Conservation (phyloP, 148 eudicot genomes). For the Selenicereus undatus region DNA sequence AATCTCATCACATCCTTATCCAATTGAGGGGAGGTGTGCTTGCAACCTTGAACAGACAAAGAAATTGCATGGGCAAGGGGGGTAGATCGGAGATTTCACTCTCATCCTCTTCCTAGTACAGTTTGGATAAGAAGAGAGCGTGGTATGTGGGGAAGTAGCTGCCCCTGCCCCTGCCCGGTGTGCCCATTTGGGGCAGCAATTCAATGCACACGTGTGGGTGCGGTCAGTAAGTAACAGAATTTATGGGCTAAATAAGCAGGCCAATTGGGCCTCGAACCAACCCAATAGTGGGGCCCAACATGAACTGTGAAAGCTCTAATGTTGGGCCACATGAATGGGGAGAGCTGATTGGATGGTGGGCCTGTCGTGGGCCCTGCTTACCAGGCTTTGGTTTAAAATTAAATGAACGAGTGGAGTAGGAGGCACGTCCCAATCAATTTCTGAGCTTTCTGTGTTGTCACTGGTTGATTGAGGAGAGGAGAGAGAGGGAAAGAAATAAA, state of each 20-base stretch:
- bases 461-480: neutral
- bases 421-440: conserved; percentile 23
- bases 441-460: conserved; percentile 30
- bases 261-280: conserved; percentile 17
- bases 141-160: neutral
- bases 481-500: neutral
- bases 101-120: neutral
- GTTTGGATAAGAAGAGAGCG: conserved; percentile 9
- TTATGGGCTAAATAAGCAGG: conserved; percentile 17
- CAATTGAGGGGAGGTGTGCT: neutral
- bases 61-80: too few relatives aligned
- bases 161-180: too few relatives aligned
- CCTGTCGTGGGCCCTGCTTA: conserved; percentile 19
- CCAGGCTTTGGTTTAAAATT: neutral
- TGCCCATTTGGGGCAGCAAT: neutral
- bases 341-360: neutral
- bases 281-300: conserved; percentile 2
- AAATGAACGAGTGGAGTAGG: conserved; percentile 6
- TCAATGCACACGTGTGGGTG: conserved; percentile 34
- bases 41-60: neutral
- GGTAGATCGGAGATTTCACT: neutral
- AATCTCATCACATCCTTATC: neutral
- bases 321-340: conserved; percentile 20
- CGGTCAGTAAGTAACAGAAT: neutral
- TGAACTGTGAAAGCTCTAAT: neutral